Evolutionary conservation across 2,329 filamentous ascomycete genomes (phyloP), one percentile per base, ranked within the genome.

Genomic region (Penicillium hordei): DNA sequence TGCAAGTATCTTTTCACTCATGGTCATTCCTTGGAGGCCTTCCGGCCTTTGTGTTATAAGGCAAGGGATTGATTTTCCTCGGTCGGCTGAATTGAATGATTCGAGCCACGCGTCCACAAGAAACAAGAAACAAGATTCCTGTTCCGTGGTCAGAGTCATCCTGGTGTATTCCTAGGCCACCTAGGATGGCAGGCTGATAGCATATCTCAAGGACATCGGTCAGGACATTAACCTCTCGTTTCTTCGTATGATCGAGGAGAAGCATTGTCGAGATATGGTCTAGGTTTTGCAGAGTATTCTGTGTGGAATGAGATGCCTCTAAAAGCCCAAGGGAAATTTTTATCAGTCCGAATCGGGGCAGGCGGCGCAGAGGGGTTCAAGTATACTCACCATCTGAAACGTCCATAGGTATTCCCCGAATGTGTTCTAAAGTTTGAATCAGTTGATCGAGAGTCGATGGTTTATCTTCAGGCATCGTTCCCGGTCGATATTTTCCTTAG

Each of bases 1-100:
- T 0, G 78, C 76, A 60, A 81, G 76, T 39, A 81, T 79, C 1
- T 65, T 81, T 60, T 80, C 76, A 2, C 73, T 71, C 2, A 79
- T 53, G 1, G 71, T 79, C 78, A 81, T 81, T n/a, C 65, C 65
- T n/a, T 58, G 45, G 19, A 59, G 63, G 4, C 57, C 61, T 3
- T 25, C 21, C 13, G 64, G 66, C 2, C 67, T 56, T 3, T 46
- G 15, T 2, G 29, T 4, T 10, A 69, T 44, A 12, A 59, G 59
- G 17, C 38, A 15, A 4, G 53, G 56, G 1, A 48, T 45, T 4
- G 48, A 38, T 39, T 57, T 63, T 6, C 58, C 48, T 19, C 59
- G 50, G 39, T 72, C 70, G 5, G 52, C 56, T 1, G 68, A 71
- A 46, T 71, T 72, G 9, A 72, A 59, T 1, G 69, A 57, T 44